Evolutionary conservation across 495 filamentous ascomycete species (phyloP), one percentile per base, ranked within the genome.

Genomic region (Neurospora tetraspora): DNA sequence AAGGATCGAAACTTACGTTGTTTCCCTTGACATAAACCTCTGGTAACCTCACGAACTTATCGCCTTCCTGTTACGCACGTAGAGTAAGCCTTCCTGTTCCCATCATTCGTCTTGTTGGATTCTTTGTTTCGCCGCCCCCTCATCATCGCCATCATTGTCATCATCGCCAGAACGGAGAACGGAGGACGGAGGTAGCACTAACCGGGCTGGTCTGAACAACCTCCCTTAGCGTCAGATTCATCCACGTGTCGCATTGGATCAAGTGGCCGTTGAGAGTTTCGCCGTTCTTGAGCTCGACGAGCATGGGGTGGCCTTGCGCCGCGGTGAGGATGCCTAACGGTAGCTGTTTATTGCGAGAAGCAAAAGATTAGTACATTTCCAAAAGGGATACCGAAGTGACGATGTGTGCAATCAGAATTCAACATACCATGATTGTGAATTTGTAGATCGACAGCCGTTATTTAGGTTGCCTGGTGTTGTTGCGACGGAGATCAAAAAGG

Each of bases 211-310:
- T 99, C 83, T 98, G 94, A n/a, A 98, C 92, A 10, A 99, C 96
- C 78, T 98, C 96, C 79, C 94, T 94, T 79, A 99, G 83, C 23
- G 95, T 98, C 69, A 99, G 82, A 82, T 99, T 99, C 96, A 99
- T 99, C 94, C 94, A 99, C 43, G 94, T 98, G 82, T 99, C 96
- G 87, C 94, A 98, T 80, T 89, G 94, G 80, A 97, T 91, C 71
- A 99, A 86, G 79, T 97, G 94, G 75, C 96, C 96, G 83, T 98
- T 99, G 69, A 98, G 86, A 0, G 95, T 98, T 81, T 98, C 96
- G 82, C 96, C 96, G 77, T 95, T 97, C 87, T 99, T 99, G 74
- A 99, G 92, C 86, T 99, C 96, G 59, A 99, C 96, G 70, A 98
- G 92, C 94, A 99, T 98, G 14, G 95, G 94, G 83, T 97, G 93